Base-by-base conservation (phyloP, 2,329 filamentous ascomycete genomes). In the Aspergillus intermedius region DNA sequence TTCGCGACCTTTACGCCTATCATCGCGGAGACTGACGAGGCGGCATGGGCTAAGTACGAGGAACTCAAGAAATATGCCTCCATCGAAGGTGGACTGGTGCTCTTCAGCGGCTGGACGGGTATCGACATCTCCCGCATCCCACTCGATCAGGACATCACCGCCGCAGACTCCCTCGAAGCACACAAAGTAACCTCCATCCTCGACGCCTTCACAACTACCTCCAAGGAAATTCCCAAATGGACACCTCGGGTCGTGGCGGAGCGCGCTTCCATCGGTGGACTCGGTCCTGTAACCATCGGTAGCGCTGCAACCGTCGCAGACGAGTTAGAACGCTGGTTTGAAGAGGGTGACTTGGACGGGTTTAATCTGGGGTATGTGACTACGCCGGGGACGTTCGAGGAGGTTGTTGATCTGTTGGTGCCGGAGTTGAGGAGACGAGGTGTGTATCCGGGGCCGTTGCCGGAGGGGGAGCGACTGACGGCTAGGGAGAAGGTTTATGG, bases 401-500 rank as follows among this genome's bases (percentile, higher is more conserved):
- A 78, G 46, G 68, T 78, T 8, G 72, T 78, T 22, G 73, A 77
- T 28, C 50, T 77, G 49, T 56, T 78, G 23, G 62, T 77, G 32
- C 75, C 75, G 0, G 76, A 78, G 56, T 55, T 77, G 50, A 60
- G 72, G 46, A 62, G 62, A 15, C 60, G 74, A 5, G 71, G 69
- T 2, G 28, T 73, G 34, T 74, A 73, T 48, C 61, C 68, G 4
- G 68, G 71, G 23, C 66, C 70, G 13, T 55, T 60, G n/a, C 40
- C 42, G 13, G 58, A 48, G 6, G 45, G 52, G 19, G 58, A 49
- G 7, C 47, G 52, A 15, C 47, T 77, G 22, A 81, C 78, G 2
- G 74, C 76, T 0, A 67, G 81, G 15, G 82, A 86, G 65, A 84
- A 78, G 65, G 68, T 84, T 0, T 84, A 83, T 61, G 81, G 81